These are phyloP conservation scores for Paramecium pentaurelia DNA, from an alignment of 73 alveolate species.

Conservation along the genomic window DNA sequence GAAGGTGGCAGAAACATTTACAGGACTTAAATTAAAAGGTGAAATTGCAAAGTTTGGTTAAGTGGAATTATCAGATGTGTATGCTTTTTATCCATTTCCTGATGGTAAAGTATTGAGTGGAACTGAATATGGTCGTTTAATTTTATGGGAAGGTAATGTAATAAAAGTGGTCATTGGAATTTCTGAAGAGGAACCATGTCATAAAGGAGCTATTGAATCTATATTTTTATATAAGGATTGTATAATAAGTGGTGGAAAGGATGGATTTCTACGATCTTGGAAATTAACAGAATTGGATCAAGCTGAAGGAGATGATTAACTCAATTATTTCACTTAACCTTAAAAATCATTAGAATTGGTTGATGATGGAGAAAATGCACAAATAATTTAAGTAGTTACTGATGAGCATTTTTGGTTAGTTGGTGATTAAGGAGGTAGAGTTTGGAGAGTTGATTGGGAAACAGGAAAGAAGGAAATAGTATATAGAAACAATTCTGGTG, in stretches of 20 bases:
- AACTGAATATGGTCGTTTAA: slow-evolving; percentile 96
- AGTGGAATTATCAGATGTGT: slow-evolving; percentile 96
- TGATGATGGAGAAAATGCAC: slow-evolving; percentile 77
- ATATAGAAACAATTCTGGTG: slow-evolving; percentile 85
- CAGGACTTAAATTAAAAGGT: slow-evolving; percentile 99
- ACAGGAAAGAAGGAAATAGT: slow-evolving; percentile 71
- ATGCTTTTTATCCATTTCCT: slow-evolving; percentile 94
- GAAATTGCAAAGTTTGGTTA: slow-evolving; percentile 99
- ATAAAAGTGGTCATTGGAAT: slow-evolving; percentile 65
- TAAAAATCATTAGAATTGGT: neutral
- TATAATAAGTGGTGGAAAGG: slow-evolving; percentile 93
- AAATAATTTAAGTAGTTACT: slow-evolving; percentile 81
- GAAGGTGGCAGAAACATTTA: slow-evolving; percentile 99
- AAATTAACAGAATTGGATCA: slow-evolving; percentile 84
- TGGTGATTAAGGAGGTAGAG: slow-evolving; percentile 92
- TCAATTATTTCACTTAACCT: slow-evolving; percentile 77
- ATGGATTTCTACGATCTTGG: slow-evolving; percentile 97
- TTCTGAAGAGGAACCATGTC: slow-evolving; percentile 79
- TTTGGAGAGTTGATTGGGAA: slow-evolving; percentile 84
- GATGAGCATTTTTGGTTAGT: slow-evolving; percentile 89
- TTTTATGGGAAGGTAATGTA: slow-evolving; percentile 98
- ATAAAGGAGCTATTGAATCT: slow-evolving; percentile 84
- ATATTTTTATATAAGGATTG: slow-evolving; percentile 81
- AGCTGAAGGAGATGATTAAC: slow-evolving; percentile 95
- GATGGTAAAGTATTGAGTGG: slow-evolving; percentile 99